These are phyloP conservation scores for Tricholoma sp. DNA, from an alignment of 768 basidiomycete species.

Conservation along the genomic window DNA sequence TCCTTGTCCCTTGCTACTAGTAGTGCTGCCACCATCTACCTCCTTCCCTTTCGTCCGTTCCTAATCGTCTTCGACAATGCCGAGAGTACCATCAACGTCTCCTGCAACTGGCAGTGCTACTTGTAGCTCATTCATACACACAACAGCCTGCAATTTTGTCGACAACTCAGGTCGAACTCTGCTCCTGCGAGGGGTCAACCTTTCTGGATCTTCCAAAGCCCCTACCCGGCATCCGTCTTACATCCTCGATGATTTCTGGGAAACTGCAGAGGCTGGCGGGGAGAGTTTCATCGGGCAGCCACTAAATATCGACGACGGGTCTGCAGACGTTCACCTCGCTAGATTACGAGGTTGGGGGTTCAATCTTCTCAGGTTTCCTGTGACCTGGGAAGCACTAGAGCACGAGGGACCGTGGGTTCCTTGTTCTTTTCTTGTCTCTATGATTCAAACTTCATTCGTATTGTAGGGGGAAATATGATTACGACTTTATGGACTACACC, in stretches of 20 bases:
- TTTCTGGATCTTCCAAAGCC: constrained; percentile 85
- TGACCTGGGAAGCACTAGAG: constrained; percentile 96
- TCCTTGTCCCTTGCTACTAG: too few relatives aligned
- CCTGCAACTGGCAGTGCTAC: constrained; percentile 51
- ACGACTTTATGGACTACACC: constrained; percentile 89
- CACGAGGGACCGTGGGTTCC: constrained; percentile 88
- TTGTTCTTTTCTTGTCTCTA: not conserved
- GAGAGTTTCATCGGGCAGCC: constrained; percentile 74
- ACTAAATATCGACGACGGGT: constrained; percentile 78
- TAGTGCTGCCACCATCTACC: not conserved
- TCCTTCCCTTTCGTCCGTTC: not conserved
- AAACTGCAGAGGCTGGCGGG: constrained; percentile 62
- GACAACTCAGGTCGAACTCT: constrained; percentile 72
- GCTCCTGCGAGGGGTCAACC: constrained; percentile 90
- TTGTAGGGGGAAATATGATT: constrained; percentile 80
- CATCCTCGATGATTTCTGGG: constrained; percentile 76
- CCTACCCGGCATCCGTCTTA: constrained; percentile 69
- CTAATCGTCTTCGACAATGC: constrained; percentile 33
- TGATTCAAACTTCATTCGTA: constrained; percentile 6
- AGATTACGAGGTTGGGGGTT: constrained; percentile 94
- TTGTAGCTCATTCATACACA: constrained; percentile 55
- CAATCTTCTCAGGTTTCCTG: constrained; percentile 75
- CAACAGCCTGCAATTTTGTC: constrained; percentile 63
- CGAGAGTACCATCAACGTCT: constrained; percentile 49
- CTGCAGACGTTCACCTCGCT: constrained; percentile 79